Conservation (phyloP, 495 filamentous ascomycete genomes). For the Aspergillus steynii region DNA sequence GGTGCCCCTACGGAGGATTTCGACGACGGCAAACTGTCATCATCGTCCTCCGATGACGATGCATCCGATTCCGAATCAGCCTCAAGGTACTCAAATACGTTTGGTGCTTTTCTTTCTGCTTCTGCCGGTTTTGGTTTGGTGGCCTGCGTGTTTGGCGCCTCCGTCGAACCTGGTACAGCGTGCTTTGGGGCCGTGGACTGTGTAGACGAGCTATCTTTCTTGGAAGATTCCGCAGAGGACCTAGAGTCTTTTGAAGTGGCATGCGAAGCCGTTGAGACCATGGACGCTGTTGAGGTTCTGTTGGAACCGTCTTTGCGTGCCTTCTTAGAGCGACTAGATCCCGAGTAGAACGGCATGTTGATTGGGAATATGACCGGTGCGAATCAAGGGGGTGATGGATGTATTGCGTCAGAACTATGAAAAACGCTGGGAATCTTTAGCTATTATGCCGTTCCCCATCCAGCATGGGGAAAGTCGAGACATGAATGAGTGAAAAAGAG, state of each 20-base stretch:
- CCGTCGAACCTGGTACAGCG: conserved; percentile 19
- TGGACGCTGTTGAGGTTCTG: conserved; percentile 29
- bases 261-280: conserved; percentile 26
- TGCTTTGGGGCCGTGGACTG: conserved; percentile 15
- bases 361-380: conserved; percentile 8
- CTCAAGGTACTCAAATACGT: conserved; percentile 48
- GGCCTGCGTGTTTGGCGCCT: conserved; percentile 14
- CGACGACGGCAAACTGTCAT: conserved; percentile 11
- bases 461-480: conserved; percentile 11
- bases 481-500: conserved; percentile 18
- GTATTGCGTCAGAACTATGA: conserved; percentile 17
- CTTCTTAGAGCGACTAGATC: conserved; percentile 30
- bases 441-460: conserved; percentile 23
- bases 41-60: conserved; percentile 29
- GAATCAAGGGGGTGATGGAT: conserved; percentile 15
- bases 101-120: conserved; percentile 27
- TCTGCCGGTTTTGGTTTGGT: conserved; percentile 21
- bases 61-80: conserved; percentile 22
- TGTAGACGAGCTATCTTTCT: conserved; percentile 16
- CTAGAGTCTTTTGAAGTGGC: conserved; percentile 19
- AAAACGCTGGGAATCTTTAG: conserved; percentile 6
- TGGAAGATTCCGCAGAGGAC: conserved; percentile 24
- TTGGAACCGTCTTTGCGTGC: conserved; percentile 35
- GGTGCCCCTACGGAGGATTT: not conserved
- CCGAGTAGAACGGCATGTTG: conserved; percentile 36